A percentile compares a stretch with the other conserved stretches of the same genome.
These are phyloP conservation scores for Boletus semigastroideus DNA, from an alignment of 1,284 basidiomycete species.

Conservation along the genomic window DNA sequence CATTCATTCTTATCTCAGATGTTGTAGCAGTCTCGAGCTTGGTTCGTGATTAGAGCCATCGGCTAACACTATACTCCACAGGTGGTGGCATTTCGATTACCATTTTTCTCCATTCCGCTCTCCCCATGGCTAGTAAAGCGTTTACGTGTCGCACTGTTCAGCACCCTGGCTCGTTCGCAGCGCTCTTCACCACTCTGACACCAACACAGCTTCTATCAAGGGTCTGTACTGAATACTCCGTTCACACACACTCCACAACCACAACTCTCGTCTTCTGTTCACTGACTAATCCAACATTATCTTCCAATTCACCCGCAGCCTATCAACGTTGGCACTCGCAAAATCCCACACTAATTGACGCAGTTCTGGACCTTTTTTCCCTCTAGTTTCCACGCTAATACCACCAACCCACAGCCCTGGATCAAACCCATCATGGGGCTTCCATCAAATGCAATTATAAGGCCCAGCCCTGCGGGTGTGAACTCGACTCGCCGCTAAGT, in stretches of 20 bases:
- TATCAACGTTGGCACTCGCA: neutral
- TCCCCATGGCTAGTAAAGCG: neutral
- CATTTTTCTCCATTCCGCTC: neutral
- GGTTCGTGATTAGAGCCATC: neutral
- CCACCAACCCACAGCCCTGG: conserved; percentile 13
- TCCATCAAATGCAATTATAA: conserved; percentile 12
- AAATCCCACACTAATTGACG: neutral
- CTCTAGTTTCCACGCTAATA: conserved; percentile 9
- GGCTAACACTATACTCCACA: neutral
- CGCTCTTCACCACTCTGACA: neutral
- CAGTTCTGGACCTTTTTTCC: neutral
- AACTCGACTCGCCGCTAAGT: neutral
- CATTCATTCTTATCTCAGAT: neutral
- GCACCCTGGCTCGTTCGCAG: neutral
- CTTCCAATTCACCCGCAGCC: neutral
- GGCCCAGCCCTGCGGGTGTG: neutral
- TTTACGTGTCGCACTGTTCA: neutral
- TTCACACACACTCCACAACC: neutral
- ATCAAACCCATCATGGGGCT: neutral
- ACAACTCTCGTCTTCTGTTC: neutral
- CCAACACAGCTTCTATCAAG: neutral
- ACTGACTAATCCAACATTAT: neutral
- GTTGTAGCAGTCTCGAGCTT: neutral
- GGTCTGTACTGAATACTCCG: neutral
- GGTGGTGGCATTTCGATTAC: neutral